Conservation (phyloP, 305 asterid genomes). For the Fraxinus floribunda region DNA sequence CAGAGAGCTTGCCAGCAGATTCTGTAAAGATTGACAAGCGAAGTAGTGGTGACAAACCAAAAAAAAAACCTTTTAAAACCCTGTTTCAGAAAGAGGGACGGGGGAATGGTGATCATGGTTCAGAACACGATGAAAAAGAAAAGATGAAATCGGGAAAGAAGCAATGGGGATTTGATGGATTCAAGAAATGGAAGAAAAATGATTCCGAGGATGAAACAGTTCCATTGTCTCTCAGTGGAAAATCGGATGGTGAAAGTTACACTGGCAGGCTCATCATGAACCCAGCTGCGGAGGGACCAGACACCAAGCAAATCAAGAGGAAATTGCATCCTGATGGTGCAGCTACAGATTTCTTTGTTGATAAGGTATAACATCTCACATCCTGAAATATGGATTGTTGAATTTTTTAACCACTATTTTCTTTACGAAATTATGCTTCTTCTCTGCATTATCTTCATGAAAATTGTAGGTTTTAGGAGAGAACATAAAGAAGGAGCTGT, state of each 20-base stretch:
- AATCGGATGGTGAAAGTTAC: constrained; percentile 43
- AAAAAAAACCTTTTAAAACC: constrained; percentile 51
- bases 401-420: background rate
- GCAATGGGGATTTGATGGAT: constrained; percentile 59
- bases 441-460: background rate
- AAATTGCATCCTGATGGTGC: constrained; percentile 64
- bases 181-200: constrained; percentile 74
- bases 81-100: constrained; percentile 38
- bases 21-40: constrained; percentile 31
- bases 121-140: constrained; percentile 27
- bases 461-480: constrained; percentile 59
- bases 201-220: constrained; percentile 53
- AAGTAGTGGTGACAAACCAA: constrained; percentile 43
- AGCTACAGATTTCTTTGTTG: constrained; percentile 68
- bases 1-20: constrained; percentile 43
- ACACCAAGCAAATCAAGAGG: constrained; percentile 58
- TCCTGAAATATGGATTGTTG: background rate
- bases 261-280: constrained; percentile 39
- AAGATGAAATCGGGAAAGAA: constrained; percentile 42
- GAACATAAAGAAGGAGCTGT: constrained; percentile 59
- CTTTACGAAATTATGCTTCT: background rate
- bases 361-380: constrained; percentile 45
- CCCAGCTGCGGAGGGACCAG: constrained; percentile 57
- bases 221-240: constrained; percentile 56
- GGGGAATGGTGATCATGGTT: constrained; percentile 16